phyloP scores from a whole-genome alignment of 176 grass and related monocot genomes.

The Raddia distichophylla region DNA sequence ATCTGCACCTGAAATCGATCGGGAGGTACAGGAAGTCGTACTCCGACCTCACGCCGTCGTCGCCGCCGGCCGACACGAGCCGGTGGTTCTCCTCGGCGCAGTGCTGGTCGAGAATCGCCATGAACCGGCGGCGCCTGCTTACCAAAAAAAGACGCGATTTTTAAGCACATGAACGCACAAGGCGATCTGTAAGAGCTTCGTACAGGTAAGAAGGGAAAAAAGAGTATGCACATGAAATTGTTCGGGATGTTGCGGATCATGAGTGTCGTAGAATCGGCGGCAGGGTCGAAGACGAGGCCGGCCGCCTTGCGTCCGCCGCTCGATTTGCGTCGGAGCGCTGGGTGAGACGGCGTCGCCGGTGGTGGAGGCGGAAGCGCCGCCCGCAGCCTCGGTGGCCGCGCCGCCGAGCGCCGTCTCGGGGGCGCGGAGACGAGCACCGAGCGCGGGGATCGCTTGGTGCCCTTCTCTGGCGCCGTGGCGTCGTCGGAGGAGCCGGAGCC shows the following conservation, averaged over 20 bases:
- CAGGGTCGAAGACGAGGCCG: background rate
- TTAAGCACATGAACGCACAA: background rate
- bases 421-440: background rate
- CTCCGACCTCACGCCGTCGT: constrained; percentile 20
- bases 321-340: background rate
- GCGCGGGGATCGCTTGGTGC: constrained; percentile 2
- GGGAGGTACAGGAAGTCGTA: constrained; percentile 79
- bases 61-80: background rate
- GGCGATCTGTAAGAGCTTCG: background rate
- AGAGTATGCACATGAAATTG: constrained; percentile 39
- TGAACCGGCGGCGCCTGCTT: constrained; percentile 36
- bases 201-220: background rate
- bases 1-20: constrained; percentile 52
- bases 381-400: background rate
- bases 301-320: background rate
- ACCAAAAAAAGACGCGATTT: background rate
- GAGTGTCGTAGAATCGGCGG: constrained; percentile 18
- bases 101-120: constrained; percentile 40
- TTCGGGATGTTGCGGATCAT: constrained; percentile 68
- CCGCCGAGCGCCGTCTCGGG: background rate
- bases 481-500: background rate
- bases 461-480: background rate
- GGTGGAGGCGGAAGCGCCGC: background rate
- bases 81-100: constrained; percentile 46
- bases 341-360: background rate